These are phyloP conservation scores for Marasmius sp. DNA, from an alignment of 1,284 basidiomycete genomes.

Conservation along the genomic window DNA sequence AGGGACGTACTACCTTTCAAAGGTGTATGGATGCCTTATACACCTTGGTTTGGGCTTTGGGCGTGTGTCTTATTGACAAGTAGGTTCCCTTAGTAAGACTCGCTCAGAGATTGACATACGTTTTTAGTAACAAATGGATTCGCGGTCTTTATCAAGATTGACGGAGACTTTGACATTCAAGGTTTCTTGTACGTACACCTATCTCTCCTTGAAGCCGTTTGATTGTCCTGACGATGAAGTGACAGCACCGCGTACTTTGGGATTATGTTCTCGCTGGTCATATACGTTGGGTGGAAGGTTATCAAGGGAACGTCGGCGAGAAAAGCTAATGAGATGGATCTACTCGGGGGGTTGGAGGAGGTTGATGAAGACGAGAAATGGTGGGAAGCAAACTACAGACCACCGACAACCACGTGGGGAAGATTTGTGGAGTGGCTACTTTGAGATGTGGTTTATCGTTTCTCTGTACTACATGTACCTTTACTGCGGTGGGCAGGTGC, in stretches of 20 bases:
- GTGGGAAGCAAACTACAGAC: constrained; percentile 12
- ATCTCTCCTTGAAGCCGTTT: neutral
- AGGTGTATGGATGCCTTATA: constrained; percentile 8
- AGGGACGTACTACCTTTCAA: constrained; percentile 12
- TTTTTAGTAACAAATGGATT: constrained; percentile 13
- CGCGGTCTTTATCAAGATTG: constrained; percentile 15
- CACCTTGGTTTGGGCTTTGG: constrained; percentile 12
- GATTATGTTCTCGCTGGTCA: neutral
- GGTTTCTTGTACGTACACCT: constrained; percentile 9
- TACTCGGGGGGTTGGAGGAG: constrained; percentile 12
- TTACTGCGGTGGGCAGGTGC: no score
- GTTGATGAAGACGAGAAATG: constrained; percentile 14
- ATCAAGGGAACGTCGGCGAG: constrained; percentile 3
- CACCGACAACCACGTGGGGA: constrained; percentile 12
- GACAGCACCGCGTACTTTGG: constrained; percentile 16
- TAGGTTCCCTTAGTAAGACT: neutral
- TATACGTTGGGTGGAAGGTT: constrained; percentile 9
- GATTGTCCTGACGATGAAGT: no score
- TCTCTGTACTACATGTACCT: no score
- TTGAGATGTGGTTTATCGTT: no score
- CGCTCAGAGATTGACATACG: no score
- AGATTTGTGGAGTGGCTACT: constrained; percentile 12
- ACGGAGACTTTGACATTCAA: constrained; percentile 13
- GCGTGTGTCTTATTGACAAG: constrained; percentile 12
- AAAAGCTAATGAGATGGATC: constrained; percentile 12